phyloP scores from a whole-genome alignment of 2,329 filamentous ascomycete species.

The Ophiostoma sp. region DNA sequence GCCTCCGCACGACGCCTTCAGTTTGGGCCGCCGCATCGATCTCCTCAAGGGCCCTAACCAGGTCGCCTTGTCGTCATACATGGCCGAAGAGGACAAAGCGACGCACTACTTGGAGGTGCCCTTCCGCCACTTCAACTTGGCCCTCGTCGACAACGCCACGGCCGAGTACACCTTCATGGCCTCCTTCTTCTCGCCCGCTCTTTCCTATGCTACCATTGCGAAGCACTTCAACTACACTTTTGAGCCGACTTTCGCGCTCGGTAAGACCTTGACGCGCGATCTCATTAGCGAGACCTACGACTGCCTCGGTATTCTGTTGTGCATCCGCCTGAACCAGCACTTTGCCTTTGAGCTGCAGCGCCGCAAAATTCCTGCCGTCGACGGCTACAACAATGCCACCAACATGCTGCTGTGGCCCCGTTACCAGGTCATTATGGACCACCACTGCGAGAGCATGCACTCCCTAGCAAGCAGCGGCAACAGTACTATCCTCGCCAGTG shows the following conservation, averaged over 20 bases:
- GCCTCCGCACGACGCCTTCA: slow-evolving; percentile 81
- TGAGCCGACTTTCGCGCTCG: slow-evolving; percentile 83
- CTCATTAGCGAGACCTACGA: slow-evolving; percentile 78
- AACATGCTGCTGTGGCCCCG: slow-evolving; percentile 97
- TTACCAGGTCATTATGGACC: slow-evolving; percentile 90
- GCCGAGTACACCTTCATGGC: slow-evolving; percentile 94
- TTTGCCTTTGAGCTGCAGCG: slow-evolving; percentile 92
- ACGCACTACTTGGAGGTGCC: slow-evolving; percentile 84
- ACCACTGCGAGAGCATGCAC: slow-evolving; percentile 84
- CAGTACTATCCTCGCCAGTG: slow-evolving; percentile 27
- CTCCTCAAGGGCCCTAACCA: slow-evolving; percentile 72
- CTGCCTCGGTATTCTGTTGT: slow-evolving; percentile 83
- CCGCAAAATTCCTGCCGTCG: slow-evolving; percentile 82
- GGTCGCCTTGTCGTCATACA: slow-evolving; percentile 77
- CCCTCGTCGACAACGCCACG: slow-evolving; percentile 88
- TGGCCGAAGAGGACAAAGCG: slow-evolving; percentile 82
- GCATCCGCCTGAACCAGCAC: slow-evolving; percentile 89
- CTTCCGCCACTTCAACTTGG: slow-evolving; percentile 93
- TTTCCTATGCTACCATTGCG: slow-evolving; percentile 74
- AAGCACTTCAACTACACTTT: slow-evolving; percentile 87
- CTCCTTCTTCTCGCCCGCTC: slow-evolving; percentile 79
- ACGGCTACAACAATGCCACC: slow-evolving; percentile 90
- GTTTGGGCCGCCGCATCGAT: slow-evolving; percentile 81
- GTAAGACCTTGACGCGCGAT: slow-evolving; percentile 71
- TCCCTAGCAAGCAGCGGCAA: slow-evolving; percentile 50